Evolutionary conservation across 306 rosid species (phyloP), one percentile per base, ranked within the genome.

Genomic region (Mucuna pruriens): DNA sequence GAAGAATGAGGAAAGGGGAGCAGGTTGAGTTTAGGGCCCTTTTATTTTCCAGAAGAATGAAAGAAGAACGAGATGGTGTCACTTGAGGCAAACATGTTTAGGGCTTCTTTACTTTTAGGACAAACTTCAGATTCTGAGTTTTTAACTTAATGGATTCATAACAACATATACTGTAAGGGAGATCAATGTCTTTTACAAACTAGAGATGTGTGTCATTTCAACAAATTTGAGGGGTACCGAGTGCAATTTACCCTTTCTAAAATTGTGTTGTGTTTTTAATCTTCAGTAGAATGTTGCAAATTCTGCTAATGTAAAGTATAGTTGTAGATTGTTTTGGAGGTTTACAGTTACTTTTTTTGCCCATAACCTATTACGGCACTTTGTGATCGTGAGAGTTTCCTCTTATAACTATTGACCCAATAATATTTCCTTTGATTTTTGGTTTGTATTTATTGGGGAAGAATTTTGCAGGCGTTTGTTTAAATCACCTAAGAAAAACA

Each of bases 401-500:
- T 26, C 68, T 29, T 46, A 54, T 57, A 17, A 51, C 17, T 74
- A 63, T 44, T 61, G 79, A 36, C 80, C 70, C 31, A 42, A 17
- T 45, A 15, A 62, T 23, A 8, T 44, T 23, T 46, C 3, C 73
- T 72, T 38, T 66, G 40, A 52, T 65, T 52, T 68, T 62, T 26
- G 22, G 16, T 17, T 33, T 29, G 70, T 64, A 62, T 82, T 54
- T 10, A 46, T 25, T 77, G 25, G 26, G 80, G 67, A 77, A 49
- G 77, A 46, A 8, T 81, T 83, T 45, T 79, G 90, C 94, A 95
- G 97, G 92, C 88, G 80, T 63, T 75, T 86, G 68, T 61, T 80
- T 72, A 89, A 90, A 88, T 87, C 90, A 61, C 86, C 88, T 38
- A 88, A 84, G 88, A 90, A 81, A 85, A 78, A 17, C 51, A 87